A percentile compares a stretch with the other conserved stretches of the same genome.
phyloP scores from a whole-genome alignment of 495 filamentous ascomycete species.

The Penicillium atrosanguineum region DNA sequence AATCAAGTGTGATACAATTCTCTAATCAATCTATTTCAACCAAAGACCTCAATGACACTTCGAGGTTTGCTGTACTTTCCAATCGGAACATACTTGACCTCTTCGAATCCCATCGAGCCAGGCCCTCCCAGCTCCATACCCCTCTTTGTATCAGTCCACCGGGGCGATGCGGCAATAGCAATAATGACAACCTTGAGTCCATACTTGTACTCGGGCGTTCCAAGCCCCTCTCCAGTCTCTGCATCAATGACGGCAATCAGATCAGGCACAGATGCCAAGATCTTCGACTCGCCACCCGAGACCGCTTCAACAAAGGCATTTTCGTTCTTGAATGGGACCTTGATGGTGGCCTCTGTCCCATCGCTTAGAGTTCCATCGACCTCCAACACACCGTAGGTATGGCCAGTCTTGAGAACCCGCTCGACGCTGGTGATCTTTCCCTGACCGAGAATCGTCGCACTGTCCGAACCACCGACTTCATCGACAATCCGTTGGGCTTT shows the following conservation, averaged over 20 bases:
- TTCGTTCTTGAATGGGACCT: constrained; percentile 62
- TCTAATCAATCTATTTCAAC: constrained; percentile 1
- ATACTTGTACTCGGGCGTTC: constrained; percentile 60
- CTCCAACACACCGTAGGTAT: constrained; percentile 33
- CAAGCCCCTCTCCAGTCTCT: constrained; percentile 58
- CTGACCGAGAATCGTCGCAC: constrained; percentile 54
- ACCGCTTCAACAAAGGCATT: constrained; percentile 53
- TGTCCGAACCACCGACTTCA: constrained; percentile 51
- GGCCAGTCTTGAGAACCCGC: constrained; percentile 37
- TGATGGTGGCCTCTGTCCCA: constrained; percentile 31
- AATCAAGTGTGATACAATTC: background rate
- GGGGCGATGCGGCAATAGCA: constrained; percentile 54
- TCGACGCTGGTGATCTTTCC: constrained; percentile 62
- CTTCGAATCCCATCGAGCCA: constrained; percentile 34
- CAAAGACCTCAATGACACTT: constrained; percentile 32
- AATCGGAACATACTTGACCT: constrained; percentile 27
- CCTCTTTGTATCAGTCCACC: constrained; percentile 47
- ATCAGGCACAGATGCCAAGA: constrained; percentile 35
- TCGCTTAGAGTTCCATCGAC: constrained; percentile 49
- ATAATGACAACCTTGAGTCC: constrained; percentile 56
- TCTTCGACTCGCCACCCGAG: constrained; percentile 35
- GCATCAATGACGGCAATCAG: background rate
- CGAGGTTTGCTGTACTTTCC: constrained; percentile 30
- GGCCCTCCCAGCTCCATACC: constrained; percentile 33
- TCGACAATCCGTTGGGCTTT: constrained; percentile 55